Percentiles rank a stretch among this genome's conserved stretches.
phyloP scores from a whole-genome alignment of 345 rosid species.

The Clausena lansium region DNA sequence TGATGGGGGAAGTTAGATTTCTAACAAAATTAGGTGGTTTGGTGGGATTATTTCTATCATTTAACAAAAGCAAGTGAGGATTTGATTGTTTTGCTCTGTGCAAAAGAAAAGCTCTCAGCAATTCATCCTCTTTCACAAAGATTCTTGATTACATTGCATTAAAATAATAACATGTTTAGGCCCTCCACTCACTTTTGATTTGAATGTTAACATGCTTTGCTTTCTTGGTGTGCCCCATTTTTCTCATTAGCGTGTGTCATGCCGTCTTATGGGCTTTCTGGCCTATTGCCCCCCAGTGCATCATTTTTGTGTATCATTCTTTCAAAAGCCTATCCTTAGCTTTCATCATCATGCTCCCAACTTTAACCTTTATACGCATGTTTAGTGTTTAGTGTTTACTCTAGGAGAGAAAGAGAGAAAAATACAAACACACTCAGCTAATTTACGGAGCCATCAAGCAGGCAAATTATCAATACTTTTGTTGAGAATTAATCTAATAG shows the following conservation, averaged over 20 bases:
- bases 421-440: too few species aligned
- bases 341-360: slow-evolving; percentile 11
- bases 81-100: background rate
- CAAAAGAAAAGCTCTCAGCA: background rate
- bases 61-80: slow-evolving; percentile 23
- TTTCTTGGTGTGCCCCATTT: slow-evolving; percentile 11
- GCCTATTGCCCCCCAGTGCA: slow-evolving; percentile 20
- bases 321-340: slow-evolving; percentile 22
- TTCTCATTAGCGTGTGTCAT: slow-evolving; percentile 19
- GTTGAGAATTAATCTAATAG: background rate
- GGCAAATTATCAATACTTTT: background rate
- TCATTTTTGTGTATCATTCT: slow-evolving; percentile 18
- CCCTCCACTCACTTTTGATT: slow-evolving; percentile 36
- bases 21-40: background rate
- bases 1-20: background rate
- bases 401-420: too few species aligned
- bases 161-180: slow-evolving; percentile 28
- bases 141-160: slow-evolving; percentile 12
- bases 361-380: slow-evolving; percentile 20
- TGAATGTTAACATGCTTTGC: slow-evolving; percentile 1
- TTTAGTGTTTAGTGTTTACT: background rate
- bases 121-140: slow-evolving; percentile 5
- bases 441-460: background rate
- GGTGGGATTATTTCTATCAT: slow-evolving; percentile 8
- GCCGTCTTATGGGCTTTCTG: slow-evolving; percentile 22